Base-by-base conservation (phyloP, 805 yeast species). In the Wickerhamomyces ciferrii region DNA sequence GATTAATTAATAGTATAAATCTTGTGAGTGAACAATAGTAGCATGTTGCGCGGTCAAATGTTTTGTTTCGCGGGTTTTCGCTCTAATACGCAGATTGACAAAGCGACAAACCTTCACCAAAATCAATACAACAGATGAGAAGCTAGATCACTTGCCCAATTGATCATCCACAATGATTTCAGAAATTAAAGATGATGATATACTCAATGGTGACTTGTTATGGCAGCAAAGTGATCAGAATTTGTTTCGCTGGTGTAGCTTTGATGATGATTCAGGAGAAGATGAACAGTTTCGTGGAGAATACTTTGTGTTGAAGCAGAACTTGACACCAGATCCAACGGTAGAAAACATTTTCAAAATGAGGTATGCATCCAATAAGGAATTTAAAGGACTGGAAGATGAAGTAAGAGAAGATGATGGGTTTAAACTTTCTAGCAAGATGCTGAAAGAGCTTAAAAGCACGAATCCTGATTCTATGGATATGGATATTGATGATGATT, bases 281-380 rank as follows among this genome's bases (percentile, higher is more conserved):
- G 41, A 44, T 7, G 46, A 45, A 7, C 19, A 42, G n/a, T 40
- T 29, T 20, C 43, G 42, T 1, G 47, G 37, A n/a, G 46, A 49
- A 29, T 47, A 54, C 39, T 43, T 49, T 8, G 66, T 56, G 41
- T 46, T 64, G 34, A 67, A 66, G 49, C 65, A 67, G 47, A 70
- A 72, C 13, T 50, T 75, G n/a, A 53, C 71, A 32, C 65, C 65
- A 17, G 68, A 76, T 17, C 75, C 79, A 2, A 56, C 69, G 1
- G 55, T 72, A 25, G 53, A 56, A 23, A 56, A 61, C 18, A 62
- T 74, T 21, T 61, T 63, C 47, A 65, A 66, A 13, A 43, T 74
- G 14, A 48, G 25, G 9, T 53, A 42, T 44, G 32, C 52, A 5
- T n/a, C 39, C 3, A 50, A 50, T 29, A 58, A 59, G 36, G 49